Percentiles rank a stretch among this genome's conserved stretches.
phyloP scores from a whole-genome alignment of 805 yeast species.

The Ogataea sp. region DNA sequence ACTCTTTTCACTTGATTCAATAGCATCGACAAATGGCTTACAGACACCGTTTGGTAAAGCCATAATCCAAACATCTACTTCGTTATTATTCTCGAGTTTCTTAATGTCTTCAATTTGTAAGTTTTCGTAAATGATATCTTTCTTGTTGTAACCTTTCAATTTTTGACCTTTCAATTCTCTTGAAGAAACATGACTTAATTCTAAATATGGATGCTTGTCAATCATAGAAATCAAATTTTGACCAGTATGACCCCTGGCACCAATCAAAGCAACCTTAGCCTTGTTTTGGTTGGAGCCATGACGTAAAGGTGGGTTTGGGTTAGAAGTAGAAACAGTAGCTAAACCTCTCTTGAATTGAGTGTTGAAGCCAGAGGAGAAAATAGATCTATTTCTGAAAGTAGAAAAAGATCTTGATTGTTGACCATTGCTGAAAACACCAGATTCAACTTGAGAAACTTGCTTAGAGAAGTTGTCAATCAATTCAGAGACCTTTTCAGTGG shows the following conservation, averaged over 20 bases:
- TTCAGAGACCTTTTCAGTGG: conserved; percentile 51
- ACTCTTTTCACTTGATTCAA: conserved; percentile 44
- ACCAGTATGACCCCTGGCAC: conserved; percentile 98
- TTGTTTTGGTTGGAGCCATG: conserved; percentile 53
- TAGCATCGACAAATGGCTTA: conserved; percentile 76
- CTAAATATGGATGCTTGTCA: conserved; percentile 80
- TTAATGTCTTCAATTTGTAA: conserved; percentile 82
- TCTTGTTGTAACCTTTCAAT: conserved; percentile 80
- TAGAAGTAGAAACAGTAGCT: conserved; percentile 28
- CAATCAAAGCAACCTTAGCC: conserved; percentile 84
- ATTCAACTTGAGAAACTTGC: conserved; percentile 40
- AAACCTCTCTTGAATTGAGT: conserved; percentile 18
- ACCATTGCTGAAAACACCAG: conserved; percentile 43
- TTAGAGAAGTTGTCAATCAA: conserved; percentile 51
- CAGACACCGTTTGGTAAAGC: conserved; percentile 98
- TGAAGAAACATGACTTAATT: conserved; percentile 88
- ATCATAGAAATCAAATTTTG: conserved; percentile 84
- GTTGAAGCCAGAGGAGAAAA: conserved; percentile 6
- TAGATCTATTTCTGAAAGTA: conserved; percentile 6
- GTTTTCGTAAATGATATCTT: conserved; percentile 73
- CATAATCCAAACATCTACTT: conserved; percentile 97
- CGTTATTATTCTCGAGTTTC: conserved; percentile 62
- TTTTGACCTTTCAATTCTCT: conserved; percentile 88
- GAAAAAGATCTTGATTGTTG: conserved; percentile 21
- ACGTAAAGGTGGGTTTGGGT: conserved; percentile 67